Evolutionary conservation across 73 alveolate genomes (phyloP).

Genomic region (Tetrahymena thermophila): DNA sequence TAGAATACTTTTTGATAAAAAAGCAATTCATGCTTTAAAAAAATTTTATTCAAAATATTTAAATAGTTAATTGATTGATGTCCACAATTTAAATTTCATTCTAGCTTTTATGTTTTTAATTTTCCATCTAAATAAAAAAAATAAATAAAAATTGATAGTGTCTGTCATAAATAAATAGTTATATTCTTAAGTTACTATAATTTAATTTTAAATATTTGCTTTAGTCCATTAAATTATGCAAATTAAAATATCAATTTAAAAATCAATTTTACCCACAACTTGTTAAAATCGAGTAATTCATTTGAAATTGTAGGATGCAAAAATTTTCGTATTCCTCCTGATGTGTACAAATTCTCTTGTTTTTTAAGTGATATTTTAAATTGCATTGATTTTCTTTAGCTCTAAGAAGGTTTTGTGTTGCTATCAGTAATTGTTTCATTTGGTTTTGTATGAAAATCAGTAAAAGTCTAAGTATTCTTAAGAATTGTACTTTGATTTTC

Average conservation of each 20-base stretch:
- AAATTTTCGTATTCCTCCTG: background rate
- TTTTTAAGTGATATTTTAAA: background rate
- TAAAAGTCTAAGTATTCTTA: background rate
- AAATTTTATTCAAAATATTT: too few relatives aligned
- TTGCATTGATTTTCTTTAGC: background rate
- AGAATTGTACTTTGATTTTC: slow-evolving; percentile 11
- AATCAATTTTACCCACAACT: background rate
- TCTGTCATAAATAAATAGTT: background rate
- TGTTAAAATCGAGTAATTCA: background rate
- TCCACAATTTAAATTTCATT: background rate
- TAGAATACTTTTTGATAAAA: background rate
- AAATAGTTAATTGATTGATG: background rate
- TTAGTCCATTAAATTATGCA: background rate
- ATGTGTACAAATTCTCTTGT: background rate
- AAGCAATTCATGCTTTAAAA: background rate
- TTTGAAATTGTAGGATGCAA: background rate
- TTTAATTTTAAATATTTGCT: background rate
- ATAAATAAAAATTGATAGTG: too few relatives aligned
- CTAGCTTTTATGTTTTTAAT: background rate
- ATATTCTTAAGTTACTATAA: background rate
- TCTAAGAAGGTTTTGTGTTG: background rate
- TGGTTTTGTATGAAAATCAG: slow-evolving; percentile 2
- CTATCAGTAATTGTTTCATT: background rate
- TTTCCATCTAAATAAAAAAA: background rate
- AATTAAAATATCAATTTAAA: too few relatives aligned